A percentile compares a stretch with the other conserved stretches of the same genome.
Conservation (phyloP, 2,329 filamentous ascomycete genomes). For the Colletotrichum horii region DNA sequence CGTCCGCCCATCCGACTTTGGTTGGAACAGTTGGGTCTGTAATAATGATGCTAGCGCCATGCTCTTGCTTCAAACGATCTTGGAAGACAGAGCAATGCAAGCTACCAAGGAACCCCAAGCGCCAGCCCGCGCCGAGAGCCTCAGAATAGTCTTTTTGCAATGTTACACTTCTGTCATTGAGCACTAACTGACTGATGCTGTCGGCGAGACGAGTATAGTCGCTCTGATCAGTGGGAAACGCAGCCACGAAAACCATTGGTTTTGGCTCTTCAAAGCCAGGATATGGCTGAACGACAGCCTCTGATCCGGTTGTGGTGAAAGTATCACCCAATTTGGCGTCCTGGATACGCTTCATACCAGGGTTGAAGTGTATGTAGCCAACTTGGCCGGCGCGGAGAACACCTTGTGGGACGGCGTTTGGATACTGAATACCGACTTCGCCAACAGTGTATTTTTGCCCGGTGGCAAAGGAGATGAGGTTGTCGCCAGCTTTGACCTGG, state of each 20-base stretch:
- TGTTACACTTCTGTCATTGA: slow-evolving; percentile 95
- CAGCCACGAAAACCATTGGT: slow-evolving; percentile 98
- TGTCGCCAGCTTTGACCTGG: slow-evolving; percentile 79
- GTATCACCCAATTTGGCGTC: slow-evolving; percentile 97
- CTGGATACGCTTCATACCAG: slow-evolving; percentile 95
- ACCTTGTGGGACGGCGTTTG: slow-evolving; percentile 81
- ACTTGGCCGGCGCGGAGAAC: slow-evolving; percentile 89
- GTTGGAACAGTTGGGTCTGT: slow-evolving; percentile 95
- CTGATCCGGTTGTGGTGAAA: slow-evolving; percentile 81
- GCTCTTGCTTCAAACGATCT: slow-evolving; percentile 91
- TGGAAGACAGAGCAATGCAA: slow-evolving; percentile 99
- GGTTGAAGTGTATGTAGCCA: slow-evolving; percentile 96
- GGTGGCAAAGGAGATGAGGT: slow-evolving; percentile 86
- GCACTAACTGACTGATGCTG: slow-evolving; percentile 89
- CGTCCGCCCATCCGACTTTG: slow-evolving; percentile 80
- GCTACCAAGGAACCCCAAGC: slow-evolving; percentile 93
- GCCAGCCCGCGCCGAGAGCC: slow-evolving; percentile 91
- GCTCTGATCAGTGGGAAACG: slow-evolving; percentile 90
- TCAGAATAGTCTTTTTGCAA: slow-evolving; percentile 94
- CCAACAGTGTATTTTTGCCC: slow-evolving; percentile 90
- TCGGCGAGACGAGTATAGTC: slow-evolving; percentile 89
- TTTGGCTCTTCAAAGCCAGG: slow-evolving; percentile 97
- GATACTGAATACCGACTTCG: slow-evolving; percentile 97
- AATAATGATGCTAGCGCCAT: slow-evolving; percentile 94
- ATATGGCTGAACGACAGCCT: slow-evolving; percentile 78